These are phyloP conservation scores for Musa beccarii DNA, from an alignment of 176 grass and related monocot species.

Conservation along the genomic window DNA sequence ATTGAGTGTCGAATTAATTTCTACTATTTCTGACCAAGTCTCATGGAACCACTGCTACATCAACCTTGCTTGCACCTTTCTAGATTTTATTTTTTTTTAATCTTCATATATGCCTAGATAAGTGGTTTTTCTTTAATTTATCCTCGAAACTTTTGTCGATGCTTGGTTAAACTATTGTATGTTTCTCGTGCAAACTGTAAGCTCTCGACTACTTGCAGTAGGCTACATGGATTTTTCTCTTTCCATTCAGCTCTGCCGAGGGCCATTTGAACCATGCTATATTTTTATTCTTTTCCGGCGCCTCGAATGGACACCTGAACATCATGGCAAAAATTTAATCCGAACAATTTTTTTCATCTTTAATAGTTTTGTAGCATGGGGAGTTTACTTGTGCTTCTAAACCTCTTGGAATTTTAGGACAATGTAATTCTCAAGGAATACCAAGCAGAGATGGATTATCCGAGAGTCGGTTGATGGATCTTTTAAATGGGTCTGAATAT, in stretches of 20 bases:
- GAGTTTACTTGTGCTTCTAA: background rate
- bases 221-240: background rate
- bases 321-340: background rate
- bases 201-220: background rate
- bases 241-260: background rate
- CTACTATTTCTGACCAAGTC: too few relatives aligned
- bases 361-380: background rate
- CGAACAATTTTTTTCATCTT: background rate
- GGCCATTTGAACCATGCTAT: too few relatives aligned
- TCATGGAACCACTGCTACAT: too few relatives aligned
- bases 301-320: too few relatives aligned
- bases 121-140: too few relatives aligned
- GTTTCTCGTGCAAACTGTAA: background rate
- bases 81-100: too few relatives aligned
- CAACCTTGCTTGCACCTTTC: too few relatives aligned
- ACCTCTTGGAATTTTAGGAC: background rate
- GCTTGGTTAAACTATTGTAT: background rate
- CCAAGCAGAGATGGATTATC: slow-evolving; percentile 12
- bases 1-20: too few relatives aligned
- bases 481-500: slow-evolving; percentile 20
- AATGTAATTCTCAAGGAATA: slow-evolving; percentile 13
- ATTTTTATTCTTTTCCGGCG: too few relatives aligned
- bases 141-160: too few relatives aligned
- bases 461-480: slow-evolving; percentile 16
- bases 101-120: too few relatives aligned